A percentile compares a stretch with the other conserved stretches of the same genome.
These are phyloP conservation scores for Strobilomyces dryophilus DNA, from an alignment of 768 basidiomycete genomes.

Conservation along the genomic window DNA sequence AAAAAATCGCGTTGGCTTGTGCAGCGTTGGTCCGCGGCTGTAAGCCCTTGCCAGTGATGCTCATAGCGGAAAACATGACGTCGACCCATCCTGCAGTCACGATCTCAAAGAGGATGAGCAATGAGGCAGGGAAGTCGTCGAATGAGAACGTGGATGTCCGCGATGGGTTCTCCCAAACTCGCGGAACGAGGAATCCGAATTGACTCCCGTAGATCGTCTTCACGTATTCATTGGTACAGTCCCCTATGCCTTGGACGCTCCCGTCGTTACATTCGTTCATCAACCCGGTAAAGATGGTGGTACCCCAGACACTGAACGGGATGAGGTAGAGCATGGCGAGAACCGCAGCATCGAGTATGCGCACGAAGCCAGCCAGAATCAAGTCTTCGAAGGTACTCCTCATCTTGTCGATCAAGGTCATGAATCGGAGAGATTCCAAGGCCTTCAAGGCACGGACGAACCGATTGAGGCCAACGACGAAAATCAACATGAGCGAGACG, in stretches of 20 bases:
- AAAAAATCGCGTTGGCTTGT: slow-evolving; percentile 85
- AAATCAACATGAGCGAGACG: slow-evolving; percentile 64
- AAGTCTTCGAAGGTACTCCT: slow-evolving; percentile 82
- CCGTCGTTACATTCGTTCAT: slow-evolving; percentile 84
- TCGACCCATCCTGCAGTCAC: slow-evolving; percentile 98
- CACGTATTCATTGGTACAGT: slow-evolving; percentile 74
- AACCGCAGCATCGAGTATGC: slow-evolving; percentile 86
- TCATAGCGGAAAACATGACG: slow-evolving; percentile 78
- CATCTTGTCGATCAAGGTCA: slow-evolving; percentile 86
- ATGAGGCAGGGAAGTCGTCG: slow-evolving; percentile 75
- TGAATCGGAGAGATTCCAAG: slow-evolving; percentile 80
- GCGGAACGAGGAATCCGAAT: slow-evolving; percentile 72
- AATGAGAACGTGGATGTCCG: slow-evolving; percentile 87
- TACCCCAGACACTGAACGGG: slow-evolving; percentile 90
- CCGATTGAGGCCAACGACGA: slow-evolving; percentile 74
- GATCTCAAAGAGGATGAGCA: slow-evolving; percentile 94
- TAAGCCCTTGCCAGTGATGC: slow-evolving; percentile 61
- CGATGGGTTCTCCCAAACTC: slow-evolving; percentile 86
- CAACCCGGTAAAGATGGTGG: slow-evolving; percentile 85
- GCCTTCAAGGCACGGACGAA: slow-evolving; percentile 84
- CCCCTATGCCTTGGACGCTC: slow-evolving; percentile 43
- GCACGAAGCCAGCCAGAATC: slow-evolving; percentile 78
- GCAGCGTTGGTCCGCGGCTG: slow-evolving; percentile 73
- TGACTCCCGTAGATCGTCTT: slow-evolving; percentile 56
- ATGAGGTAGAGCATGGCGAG: slow-evolving; percentile 91